A percentile compares a stretch with the other conserved stretches of the same genome.
phyloP scores from a whole-genome alignment of 345 rosid species.

The Hibiscus tridactylites region DNA sequence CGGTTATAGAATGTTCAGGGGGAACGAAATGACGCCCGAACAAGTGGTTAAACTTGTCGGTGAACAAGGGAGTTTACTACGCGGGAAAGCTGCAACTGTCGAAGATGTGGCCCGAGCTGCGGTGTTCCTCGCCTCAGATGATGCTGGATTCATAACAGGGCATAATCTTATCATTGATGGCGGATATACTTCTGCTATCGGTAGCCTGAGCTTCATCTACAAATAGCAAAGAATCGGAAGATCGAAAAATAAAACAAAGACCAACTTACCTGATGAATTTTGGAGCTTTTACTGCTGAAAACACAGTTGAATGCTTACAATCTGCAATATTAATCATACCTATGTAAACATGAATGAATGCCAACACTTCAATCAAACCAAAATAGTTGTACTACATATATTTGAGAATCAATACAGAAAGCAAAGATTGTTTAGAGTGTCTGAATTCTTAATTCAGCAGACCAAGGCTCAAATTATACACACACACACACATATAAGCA shows the following conservation, averaged over 20 bases:
- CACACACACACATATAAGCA: background rate
- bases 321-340: background rate
- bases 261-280: background rate
- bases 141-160: slow-evolving; percentile 56
- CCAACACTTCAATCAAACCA: background rate
- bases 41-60: slow-evolving; percentile 45
- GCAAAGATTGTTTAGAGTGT: background rate
- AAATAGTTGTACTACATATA: background rate
- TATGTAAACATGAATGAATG: background rate
- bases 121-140: slow-evolving; percentile 57
- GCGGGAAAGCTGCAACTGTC: slow-evolving; percentile 39
- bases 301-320: background rate
- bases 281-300: background rate
- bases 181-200: slow-evolving; percentile 55
- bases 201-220: slow-evolving; percentile 43
- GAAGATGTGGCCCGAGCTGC: slow-evolving; percentile 70
- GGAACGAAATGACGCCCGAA: slow-evolving; percentile 34
- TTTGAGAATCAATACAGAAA: background rate
- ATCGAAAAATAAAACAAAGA: background rate
- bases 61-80: slow-evolving; percentile 55
- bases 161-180: slow-evolving; percentile 81
- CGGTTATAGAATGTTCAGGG: slow-evolving; percentile 35
- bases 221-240: background rate
- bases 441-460: no score
- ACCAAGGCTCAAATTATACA: no score